Base-by-base conservation (phyloP, 1,284 basidiomycete species). In the Rhodotorula sp. region DNA sequence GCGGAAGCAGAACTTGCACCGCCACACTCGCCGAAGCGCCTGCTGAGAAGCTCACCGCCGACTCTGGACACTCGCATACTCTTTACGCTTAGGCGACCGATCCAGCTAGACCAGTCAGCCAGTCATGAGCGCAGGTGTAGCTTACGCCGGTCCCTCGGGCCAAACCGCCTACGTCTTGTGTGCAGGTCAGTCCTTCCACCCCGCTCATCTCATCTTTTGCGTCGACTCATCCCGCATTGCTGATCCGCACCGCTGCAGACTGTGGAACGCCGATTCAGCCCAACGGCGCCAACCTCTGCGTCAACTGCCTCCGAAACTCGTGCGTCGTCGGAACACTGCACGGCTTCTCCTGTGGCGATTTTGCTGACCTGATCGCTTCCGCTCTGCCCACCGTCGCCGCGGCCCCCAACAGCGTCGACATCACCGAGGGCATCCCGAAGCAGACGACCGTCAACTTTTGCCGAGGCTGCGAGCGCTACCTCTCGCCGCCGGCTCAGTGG, bases 371-470 rank as follows among this genome's bases (percentile, higher is more conserved):
- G n/a, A 55, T 28, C 54, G 12, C n/a, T 26, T 31, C 54, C 43
- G 34, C 16, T 19, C 57, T 62, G 56, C 62, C 68, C 47, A 66
- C 34, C 68, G 57, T 21, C 31, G 14, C 34, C n/a, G 21, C 61
- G 5, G n/a, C 19, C 65, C 57, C 65, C 59, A 78, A 75, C 78
- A 91, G 90, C 34, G 89, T 98, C 73, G 95, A 99, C 81, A 97
- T 99, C 80, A 98, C 95, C 15, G 95, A 97, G 81, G 93, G 92
- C 21, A 99, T 99, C 62, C 95, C 95, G 31, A 99, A 99, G 81
- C 95, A 98, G 87, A 91, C 94, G 18, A 90, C 92, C 8, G 85
- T 99, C 73, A 92, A 93, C 61, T 98, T 91, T 79, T 99, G 95
- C 83, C 85, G 93, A 71, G 97, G 97, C 77, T 99, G 95, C 82